phyloP scores from a whole-genome alignment of 140 eudicot genomes.

The Cichorium intybus region DNA sequence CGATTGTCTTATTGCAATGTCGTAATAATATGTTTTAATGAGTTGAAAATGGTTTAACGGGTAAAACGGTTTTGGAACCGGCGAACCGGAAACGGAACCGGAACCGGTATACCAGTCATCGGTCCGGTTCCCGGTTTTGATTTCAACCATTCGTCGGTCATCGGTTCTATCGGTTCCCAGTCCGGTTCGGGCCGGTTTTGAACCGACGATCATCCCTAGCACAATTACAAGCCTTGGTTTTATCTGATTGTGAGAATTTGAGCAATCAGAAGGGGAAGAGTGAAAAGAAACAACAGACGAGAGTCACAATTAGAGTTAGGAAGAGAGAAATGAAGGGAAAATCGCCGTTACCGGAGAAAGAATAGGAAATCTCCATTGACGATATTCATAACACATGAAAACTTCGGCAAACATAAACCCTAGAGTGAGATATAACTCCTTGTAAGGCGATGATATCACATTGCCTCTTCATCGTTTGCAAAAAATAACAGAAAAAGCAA shows the following conservation, averaged over 20 bases:
- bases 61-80: too few species aligned
- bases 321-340: slow-evolving; percentile 31
- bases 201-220: too few species aligned
- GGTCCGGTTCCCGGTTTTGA: too few species aligned
- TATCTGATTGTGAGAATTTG: slow-evolving; percentile 16
- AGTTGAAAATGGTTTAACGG: too few species aligned
- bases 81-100: too few species aligned
- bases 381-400: slow-evolving; percentile 41
- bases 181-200: too few species aligned
- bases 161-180: too few species aligned
- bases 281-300: slow-evolving; percentile 38
- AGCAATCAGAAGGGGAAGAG: slow-evolving; percentile 41
- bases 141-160: too few species aligned
- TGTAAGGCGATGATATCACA: not conserved
- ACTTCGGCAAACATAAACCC: slow-evolving; percentile 37
- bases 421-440: slow-evolving; percentile 12
- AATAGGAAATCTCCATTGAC: slow-evolving; percentile 52
- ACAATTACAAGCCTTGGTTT: slow-evolving; percentile 17
- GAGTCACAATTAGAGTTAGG: slow-evolving; percentile 42
- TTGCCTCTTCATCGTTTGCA: not conserved
- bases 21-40: too few species aligned
- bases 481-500: too few species aligned
- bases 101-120: too few species aligned
- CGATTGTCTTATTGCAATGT: too few species aligned
- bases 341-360: slow-evolving; percentile 32